Evolutionary conservation across 441 rosid genomes (phyloP).

Genomic region (Isatis lusitanica): DNA sequence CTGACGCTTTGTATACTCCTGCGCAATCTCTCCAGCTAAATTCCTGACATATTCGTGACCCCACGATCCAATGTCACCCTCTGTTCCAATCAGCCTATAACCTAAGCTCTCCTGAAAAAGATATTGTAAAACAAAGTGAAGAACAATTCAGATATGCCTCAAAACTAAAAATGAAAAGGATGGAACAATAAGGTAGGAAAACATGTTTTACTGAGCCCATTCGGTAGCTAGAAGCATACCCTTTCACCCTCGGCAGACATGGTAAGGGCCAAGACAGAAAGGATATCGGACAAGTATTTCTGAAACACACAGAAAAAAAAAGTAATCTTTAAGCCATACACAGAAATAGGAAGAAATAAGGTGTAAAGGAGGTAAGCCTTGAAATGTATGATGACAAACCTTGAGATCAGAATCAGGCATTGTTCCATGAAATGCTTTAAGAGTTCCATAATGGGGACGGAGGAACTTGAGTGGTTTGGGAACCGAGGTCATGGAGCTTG

Average conservation of each 20-base stretch:
- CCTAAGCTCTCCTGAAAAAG: slow-evolving; percentile 74
- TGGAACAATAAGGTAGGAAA: neutral
- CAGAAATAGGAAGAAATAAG: neutral
- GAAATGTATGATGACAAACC: slow-evolving; percentile 36
- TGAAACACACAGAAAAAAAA: slow-evolving; percentile 42
- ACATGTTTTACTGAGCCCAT: neutral
- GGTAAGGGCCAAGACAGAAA: slow-evolving; percentile 84
- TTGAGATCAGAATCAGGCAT: slow-evolving; percentile 65
- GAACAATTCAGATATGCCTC: neutral
- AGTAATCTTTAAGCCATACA: neutral
- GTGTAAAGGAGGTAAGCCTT: neutral
- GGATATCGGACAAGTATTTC: slow-evolving; percentile 82
- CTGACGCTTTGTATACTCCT: slow-evolving; percentile 71
- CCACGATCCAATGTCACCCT: slow-evolving; percentile 90
- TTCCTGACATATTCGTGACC: slow-evolving; percentile 97
- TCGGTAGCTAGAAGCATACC: slow-evolving; percentile 43
- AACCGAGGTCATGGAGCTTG: slow-evolving; percentile 88
- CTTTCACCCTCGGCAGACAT: slow-evolving; percentile 95
- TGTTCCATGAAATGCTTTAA: slow-evolving; percentile 62
- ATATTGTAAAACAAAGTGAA: neutral
- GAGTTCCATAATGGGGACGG: slow-evolving; percentile 80
- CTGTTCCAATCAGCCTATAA: slow-evolving; percentile 77
- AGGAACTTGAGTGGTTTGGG: slow-evolving; percentile 91
- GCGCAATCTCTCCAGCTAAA: slow-evolving; percentile 80
- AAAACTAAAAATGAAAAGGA: neutral